Base-by-base conservation (phyloP, 768 basidiomycete species). In the Hericium coralloides region DNA sequence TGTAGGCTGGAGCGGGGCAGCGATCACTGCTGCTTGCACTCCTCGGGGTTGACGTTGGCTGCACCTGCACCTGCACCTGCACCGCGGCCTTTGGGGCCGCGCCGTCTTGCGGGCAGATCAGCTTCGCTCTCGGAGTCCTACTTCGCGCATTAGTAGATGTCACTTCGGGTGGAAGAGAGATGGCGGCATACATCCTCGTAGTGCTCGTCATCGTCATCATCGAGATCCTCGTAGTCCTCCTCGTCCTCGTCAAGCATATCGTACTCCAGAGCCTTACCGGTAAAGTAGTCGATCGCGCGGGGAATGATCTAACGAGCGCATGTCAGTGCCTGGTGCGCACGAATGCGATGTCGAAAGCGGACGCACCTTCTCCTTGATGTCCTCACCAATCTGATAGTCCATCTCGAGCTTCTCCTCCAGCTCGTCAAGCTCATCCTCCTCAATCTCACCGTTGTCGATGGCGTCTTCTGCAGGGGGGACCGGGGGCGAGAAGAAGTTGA, bases 321-420 rank as follows among this genome's bases (percentile, higher is more conserved):
- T 31, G 45, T 38, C 6, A 38, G 53, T n/a, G 25, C 7, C 31
- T 31, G 31, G 10, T 1, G 8, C 10, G 31, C 31, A 31, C 31
- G 31, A 31, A 31, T 31, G 38, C 25, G 12, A 25, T 3, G 20
- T 15, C 18, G 57, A 56, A 39, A 38, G 15, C 38, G 49, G n/a
- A 68, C 73, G 6, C 53, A 89, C 91, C 79, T 94, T 91, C 70
- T 98, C 95, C 74, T 98, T 98, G 65, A 98, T 76, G 74, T 98
- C 95, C 76, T 98, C 95, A 47, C 95, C 95, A 64, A 99, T 87
- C 76, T 98, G 95, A 69, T 98, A 98, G 72, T 99, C 95, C 59
- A 93, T 77, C 77, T 98, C 95, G 53, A 99, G 80, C 69, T 90
- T 89, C 70, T 88, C 89, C 70, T 98, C 94, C 47, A 97, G 78